Evolutionary conservation across 495 filamentous ascomycete species (phyloP).

Genomic region (Immersiella caudata): DNA sequence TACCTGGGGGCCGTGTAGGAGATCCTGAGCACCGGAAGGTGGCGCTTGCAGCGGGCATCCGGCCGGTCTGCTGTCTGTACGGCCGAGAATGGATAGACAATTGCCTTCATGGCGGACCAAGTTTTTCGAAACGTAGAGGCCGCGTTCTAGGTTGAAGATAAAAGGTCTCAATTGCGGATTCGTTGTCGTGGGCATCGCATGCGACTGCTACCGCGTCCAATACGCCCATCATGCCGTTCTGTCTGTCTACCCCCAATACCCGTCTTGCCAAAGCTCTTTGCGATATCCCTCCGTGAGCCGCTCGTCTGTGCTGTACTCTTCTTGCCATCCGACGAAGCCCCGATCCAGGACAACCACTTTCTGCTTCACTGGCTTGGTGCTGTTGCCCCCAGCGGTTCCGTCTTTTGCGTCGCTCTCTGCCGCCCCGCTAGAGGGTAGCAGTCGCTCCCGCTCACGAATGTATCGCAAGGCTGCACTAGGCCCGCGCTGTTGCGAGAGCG

Average conservation of each 20-base stretch:
- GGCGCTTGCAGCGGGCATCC: too few relatives aligned
- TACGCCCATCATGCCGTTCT: background rate
- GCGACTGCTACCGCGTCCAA: background rate
- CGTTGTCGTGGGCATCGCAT: background rate
- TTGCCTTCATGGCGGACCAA: too few relatives aligned
- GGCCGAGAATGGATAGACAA: too few relatives aligned
- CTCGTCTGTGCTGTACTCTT: conserved; percentile 78
- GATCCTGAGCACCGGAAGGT: too few relatives aligned
- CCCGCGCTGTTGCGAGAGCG: conserved; percentile 86
- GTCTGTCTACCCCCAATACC: conserved; percentile 43
- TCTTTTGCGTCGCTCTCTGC: conserved; percentile 8
- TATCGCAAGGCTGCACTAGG: conserved; percentile 72
- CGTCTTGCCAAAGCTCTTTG: conserved; percentile 82
- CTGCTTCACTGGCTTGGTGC: conserved; percentile 50
- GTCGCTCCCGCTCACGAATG: conserved; percentile 61
- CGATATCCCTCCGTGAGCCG: conserved; percentile 82
- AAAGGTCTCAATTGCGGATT: too few relatives aligned
- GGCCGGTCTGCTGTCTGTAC: too few relatives aligned
- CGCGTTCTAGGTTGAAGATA: too few relatives aligned
- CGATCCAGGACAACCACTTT: conserved; percentile 80
- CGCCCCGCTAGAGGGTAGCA: conserved; percentile 32
- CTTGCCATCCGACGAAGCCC: conserved; percentile 92
- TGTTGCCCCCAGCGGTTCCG: conserved; percentile 12
- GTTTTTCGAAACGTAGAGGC: too few relatives aligned
- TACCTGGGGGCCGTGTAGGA: too few relatives aligned